phyloP scores from a whole-genome alignment of 257 asterid genomes.

The Thymus quinquecostatus region DNA sequence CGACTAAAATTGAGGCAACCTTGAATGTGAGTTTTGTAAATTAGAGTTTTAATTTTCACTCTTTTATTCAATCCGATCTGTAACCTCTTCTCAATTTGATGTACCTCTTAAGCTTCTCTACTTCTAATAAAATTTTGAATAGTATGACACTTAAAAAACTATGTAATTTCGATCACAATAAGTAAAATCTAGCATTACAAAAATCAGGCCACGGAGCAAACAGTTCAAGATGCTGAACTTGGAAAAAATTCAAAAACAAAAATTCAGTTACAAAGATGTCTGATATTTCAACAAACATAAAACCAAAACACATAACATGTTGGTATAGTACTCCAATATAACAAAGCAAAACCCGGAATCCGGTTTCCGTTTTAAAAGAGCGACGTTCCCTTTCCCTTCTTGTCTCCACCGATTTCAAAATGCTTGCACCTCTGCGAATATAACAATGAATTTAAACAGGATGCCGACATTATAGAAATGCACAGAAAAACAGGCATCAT shows the following conservation, averaged over 20 bases:
- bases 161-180: too few species aligned
- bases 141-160: too few species aligned
- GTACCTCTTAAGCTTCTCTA: too few species aligned
- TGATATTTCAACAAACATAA: constrained; percentile 13
- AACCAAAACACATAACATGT: constrained; percentile 11
- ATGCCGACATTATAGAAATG: too few species aligned
- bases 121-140: too few species aligned
- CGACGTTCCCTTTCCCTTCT: constrained; percentile 52
- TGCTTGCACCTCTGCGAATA: constrained; percentile 52
- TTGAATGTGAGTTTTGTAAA: too few species aligned
- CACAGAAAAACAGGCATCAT: too few species aligned
- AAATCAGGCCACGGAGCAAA: neutral
- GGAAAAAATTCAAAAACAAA: neutral
- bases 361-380: constrained; percentile 32
- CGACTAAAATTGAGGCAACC: too few species aligned
- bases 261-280: constrained; percentile 20
- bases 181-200: neutral
- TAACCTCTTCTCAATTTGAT: too few species aligned
- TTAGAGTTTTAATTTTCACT: too few species aligned
- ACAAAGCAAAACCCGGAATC: neutral
- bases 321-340: neutral
- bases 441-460: neutral
- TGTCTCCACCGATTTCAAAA: constrained; percentile 51
- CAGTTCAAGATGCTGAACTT: neutral
- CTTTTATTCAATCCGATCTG: too few species aligned